These are phyloP conservation scores for Chlamydomonas urium DNA, from an alignment of 139 green algal species.

Conservation along the genomic window DNA sequence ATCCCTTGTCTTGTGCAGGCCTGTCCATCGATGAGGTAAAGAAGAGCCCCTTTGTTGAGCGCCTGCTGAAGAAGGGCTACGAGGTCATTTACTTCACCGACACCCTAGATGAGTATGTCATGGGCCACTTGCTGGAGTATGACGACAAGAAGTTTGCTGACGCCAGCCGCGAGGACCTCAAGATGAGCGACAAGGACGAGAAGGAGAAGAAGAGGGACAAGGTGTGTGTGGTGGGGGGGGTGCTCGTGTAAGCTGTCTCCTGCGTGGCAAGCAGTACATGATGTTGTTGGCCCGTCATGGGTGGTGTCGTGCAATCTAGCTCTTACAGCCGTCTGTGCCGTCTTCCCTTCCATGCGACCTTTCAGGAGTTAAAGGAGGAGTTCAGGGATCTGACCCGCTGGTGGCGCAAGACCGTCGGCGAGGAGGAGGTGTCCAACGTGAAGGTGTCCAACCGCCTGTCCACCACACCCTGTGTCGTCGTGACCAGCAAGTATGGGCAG, in stretches of 20 bases:
- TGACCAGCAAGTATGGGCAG: slow-evolving; percentile 92
- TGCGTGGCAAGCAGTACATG: too few species aligned
- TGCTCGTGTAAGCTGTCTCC: too few species aligned
- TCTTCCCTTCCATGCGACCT: too few species aligned
- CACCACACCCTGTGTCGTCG: slow-evolving; percentile 86
- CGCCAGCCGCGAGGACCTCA: slow-evolving; percentile 93
- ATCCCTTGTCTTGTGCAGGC: too few species aligned
- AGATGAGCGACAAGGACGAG: slow-evolving; percentile 80
- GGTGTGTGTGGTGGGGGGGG: too few species aligned
- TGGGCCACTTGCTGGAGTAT: slow-evolving; percentile 85
- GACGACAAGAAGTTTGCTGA: slow-evolving; percentile 94
- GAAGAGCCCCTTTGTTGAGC: slow-evolving; percentile 71
- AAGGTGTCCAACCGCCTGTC: slow-evolving; percentile 67
- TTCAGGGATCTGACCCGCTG: slow-evolving; percentile 89
- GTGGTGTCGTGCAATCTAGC: too few species aligned
- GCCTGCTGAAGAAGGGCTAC: slow-evolving; percentile 52
- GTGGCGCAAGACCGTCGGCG: slow-evolving; percentile 87
- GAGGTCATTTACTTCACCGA: slow-evolving; percentile 96
- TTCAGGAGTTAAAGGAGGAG: slow-evolving; percentile 74
- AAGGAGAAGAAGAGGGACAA: slow-evolving; percentile 80
- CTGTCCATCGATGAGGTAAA: slow-evolving; percentile 56
- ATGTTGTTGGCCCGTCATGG: too few species aligned
- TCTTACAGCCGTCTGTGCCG: too few species aligned
- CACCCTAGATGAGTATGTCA: slow-evolving; percentile 84
- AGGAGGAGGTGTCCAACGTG: slow-evolving; percentile 34